Conservation (phyloP, 192 early-diverging fungal genomes). For the Entomortierella beljakovae region DNA sequence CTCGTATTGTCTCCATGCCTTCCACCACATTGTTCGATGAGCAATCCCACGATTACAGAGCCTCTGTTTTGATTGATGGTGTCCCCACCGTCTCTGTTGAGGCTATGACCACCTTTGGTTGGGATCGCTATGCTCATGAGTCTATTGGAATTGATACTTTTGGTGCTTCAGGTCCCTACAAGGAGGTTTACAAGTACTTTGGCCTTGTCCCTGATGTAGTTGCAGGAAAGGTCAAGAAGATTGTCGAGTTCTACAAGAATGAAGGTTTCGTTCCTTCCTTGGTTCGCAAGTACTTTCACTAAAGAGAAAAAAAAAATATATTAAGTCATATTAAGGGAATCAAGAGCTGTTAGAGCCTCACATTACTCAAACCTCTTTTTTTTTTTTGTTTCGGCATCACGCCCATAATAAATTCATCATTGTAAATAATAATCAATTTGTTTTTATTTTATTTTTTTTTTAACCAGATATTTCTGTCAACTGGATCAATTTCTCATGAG, state of each 20-base stretch:
- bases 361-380: background rate
- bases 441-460: conserved; percentile 9
- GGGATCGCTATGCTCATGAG: conserved; percentile 93
- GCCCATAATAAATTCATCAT: conserved; percentile 5
- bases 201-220: conserved; percentile 81
- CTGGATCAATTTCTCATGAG: conserved; percentile 70
- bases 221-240: conserved; percentile 82
- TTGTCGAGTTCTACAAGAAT: conserved; percentile 82
- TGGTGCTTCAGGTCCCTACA: conserved; percentile 87
- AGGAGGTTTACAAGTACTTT: conserved; percentile 87
- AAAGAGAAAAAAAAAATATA: background rate
- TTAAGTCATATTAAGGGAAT: background rate
- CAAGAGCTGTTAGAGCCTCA: background rate
- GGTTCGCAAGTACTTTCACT: conserved; percentile 56
- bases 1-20: conserved; percentile 96
- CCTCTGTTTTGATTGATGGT: conserved; percentile 82
- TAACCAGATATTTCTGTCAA: conserved; percentile 55
- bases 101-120: conserved; percentile 89
- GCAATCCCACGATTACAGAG: conserved; percentile 83
- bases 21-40: conserved; percentile 92
- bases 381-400: background rate
- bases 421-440: conserved; percentile 12
- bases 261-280: conserved; percentile 59
- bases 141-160: conserved; percentile 91
- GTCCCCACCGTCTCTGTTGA: conserved; percentile 91